A percentile compares a stretch with the other conserved stretches of the same genome.
Conservation (phyloP, 106 monocot species). For the Alisma plantagoaquatica region DNA sequence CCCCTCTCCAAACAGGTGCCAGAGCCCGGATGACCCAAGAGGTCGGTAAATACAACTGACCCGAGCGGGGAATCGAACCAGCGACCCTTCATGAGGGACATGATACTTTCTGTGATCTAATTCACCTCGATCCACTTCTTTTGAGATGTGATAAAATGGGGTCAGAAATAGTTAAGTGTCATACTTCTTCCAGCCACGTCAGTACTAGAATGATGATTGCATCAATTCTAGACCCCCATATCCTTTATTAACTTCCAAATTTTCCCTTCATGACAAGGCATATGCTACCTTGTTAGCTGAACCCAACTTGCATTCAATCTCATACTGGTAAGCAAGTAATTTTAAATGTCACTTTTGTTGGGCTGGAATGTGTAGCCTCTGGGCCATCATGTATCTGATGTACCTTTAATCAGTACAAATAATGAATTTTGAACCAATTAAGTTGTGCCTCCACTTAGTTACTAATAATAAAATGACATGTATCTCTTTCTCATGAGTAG, state of each 20-base stretch:
- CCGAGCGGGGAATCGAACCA: no score
- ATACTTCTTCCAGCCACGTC: background rate
- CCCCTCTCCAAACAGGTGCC: no score
- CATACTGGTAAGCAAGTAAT: slow-evolving; percentile 1
- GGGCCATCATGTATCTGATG: background rate
- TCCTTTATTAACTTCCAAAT: background rate
- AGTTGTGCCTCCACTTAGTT: background rate
- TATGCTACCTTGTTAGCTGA: background rate
- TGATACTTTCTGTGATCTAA: no score
- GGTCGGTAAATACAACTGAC: no score
- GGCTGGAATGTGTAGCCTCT: background rate
- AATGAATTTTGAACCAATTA: background rate
- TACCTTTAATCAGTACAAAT: background rate
- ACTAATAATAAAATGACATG: background rate
- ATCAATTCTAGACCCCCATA: background rate
- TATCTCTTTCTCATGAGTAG: slow-evolving; percentile 10
- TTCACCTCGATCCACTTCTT: no score
- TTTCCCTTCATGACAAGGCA: background rate
- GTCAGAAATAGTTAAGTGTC: no score
- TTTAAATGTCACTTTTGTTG: slow-evolving; percentile 1
- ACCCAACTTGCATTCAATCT: background rate
- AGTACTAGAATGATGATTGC: background rate
- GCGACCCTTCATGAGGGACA: no score
- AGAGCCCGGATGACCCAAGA: no score
- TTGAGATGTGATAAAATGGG: no score